Base-by-base conservation (phyloP, 2,329 filamentous ascomycete species). In the Xylaria sp. region DNA sequence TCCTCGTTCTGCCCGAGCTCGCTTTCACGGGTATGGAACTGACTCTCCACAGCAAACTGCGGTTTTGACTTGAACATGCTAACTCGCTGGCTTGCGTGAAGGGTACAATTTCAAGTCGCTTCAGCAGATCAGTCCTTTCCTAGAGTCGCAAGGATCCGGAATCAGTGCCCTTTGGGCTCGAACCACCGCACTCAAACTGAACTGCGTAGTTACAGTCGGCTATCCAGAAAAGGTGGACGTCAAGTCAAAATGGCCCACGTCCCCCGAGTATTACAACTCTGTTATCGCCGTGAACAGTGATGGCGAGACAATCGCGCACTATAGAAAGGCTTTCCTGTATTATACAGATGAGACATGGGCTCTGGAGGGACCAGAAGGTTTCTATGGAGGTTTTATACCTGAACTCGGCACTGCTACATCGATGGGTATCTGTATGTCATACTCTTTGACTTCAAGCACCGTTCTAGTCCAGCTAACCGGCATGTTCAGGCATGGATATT, bases 31-130 rank as follows among this genome's bases (percentile, higher is more conserved):
- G 90, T 92, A 72, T 64, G 71, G 36, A 23, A 52, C 18, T 36
- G 4, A 9, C 30, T 70, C 25, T 53, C 30, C 20, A 30, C 10
- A 50, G 50, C 30, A 53, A 32, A 8, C 52, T 13, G 9, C 23
- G 12, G 23, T 53, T 28, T 60, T 15, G 48, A 32, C 9, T 9
- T 18, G 28, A n/a, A 15, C 15, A 18, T 30, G 30, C 25, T 53
- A 45, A 68, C 65, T 67, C 60, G 64, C 72, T 77, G 67, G 72
- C 67, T 52, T 63, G 32, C 20, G 39, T 32, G 2, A 48, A 88
- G 91, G 93, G 34, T 96, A 94, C 81, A 94, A 94, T 77, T 95
- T 94, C 81, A 85, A 86, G 48, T 91, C 89, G 0, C 78, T 93
- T 2, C 81, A 86, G 36, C 85, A 93, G 1, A 93, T 95, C 50